These are phyloP conservation scores for Saussurea involucrata DNA, from an alignment of 129 eudicot genomes.

Conservation along the genomic window DNA sequence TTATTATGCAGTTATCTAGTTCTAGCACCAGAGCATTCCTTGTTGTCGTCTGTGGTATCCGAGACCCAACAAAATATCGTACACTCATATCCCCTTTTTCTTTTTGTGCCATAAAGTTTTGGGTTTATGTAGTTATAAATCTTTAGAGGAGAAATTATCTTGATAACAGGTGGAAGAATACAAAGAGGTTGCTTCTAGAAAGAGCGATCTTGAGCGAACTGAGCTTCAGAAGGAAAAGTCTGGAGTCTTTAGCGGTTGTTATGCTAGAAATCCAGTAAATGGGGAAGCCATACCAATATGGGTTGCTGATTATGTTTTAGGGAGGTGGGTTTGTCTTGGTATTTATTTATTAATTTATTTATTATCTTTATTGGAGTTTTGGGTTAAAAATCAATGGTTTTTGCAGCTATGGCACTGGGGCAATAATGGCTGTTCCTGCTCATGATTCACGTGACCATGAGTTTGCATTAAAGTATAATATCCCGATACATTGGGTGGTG, in stretches of 20 bases:
- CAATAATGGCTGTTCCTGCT: constrained; percentile 99
- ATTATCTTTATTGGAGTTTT: neutral
- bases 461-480: constrained; percentile 73
- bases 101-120: constrained; percentile 1
- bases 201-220: constrained; percentile 95
- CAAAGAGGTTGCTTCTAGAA: constrained; percentile 75
- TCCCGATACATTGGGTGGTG: constrained; percentile 76
- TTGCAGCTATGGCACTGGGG: constrained; percentile 96
- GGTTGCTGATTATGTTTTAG: constrained; percentile 95
- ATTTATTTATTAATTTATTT: neutral
- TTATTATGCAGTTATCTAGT: constrained; percentile 68
- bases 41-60: constrained; percentile 64
- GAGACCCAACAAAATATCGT: constrained; percentile 62
- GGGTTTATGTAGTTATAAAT: neutral
- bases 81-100: constrained; percentile 10
- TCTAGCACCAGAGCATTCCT: constrained; percentile 89
- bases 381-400: constrained; percentile 12
- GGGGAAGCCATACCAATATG: constrained; percentile 86
- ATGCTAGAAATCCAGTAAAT: constrained; percentile 86
- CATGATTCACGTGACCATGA: constrained; percentile 94
- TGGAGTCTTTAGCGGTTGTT: constrained; percentile 88
- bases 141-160: neutral
- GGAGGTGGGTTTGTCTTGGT: constrained; percentile 53
- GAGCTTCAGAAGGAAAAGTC: constrained; percentile 96
- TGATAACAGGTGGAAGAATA: constrained; percentile 75